phyloP scores from a whole-genome alignment of 352 stramenopile genomes.

The Pythium sukuiense region DNA sequence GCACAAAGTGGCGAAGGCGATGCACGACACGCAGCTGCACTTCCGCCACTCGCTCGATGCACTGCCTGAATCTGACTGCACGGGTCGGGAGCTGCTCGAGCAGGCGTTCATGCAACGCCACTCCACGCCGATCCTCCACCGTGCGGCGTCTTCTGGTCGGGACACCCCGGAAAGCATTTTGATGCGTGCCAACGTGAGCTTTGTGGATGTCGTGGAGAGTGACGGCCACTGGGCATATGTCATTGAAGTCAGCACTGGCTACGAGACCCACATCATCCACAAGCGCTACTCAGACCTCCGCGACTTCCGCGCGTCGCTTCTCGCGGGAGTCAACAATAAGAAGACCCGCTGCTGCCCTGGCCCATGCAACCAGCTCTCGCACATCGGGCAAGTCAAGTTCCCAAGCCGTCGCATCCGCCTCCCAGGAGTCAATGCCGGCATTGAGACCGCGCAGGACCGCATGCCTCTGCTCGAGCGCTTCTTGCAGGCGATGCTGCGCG shows the following conservation, averaged over 20 bases:
- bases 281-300: constrained; percentile 70
- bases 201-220: constrained; percentile 43
- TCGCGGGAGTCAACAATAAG: constrained; percentile 15
- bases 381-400: constrained; percentile 47
- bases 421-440: constrained; percentile 16
- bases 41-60: constrained; percentile 21
- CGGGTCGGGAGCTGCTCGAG: background rate
- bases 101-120: constrained; percentile 3
- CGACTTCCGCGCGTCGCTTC: constrained; percentile 44
- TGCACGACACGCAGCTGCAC: constrained; percentile 1
- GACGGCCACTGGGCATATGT: constrained; percentile 47
- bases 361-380: constrained; percentile 36
- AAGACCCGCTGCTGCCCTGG: constrained; percentile 9
- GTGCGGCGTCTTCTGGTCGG: background rate
- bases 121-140: constrained; percentile 1
- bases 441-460: constrained; percentile 37
- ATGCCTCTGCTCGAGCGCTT: constrained; percentile 45
- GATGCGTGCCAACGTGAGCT: constrained; percentile 27
- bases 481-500: constrained; percentile 42
- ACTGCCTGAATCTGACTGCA: background rate
- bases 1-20: background rate
- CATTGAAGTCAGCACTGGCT: constrained; percentile 50
- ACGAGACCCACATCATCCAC: constrained; percentile 48
- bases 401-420: constrained; percentile 40
- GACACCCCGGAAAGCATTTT: constrained; percentile 8